Conservation (phyloP, 768 basidiomycete genomes). For the Albatrellus ellisii region DNA sequence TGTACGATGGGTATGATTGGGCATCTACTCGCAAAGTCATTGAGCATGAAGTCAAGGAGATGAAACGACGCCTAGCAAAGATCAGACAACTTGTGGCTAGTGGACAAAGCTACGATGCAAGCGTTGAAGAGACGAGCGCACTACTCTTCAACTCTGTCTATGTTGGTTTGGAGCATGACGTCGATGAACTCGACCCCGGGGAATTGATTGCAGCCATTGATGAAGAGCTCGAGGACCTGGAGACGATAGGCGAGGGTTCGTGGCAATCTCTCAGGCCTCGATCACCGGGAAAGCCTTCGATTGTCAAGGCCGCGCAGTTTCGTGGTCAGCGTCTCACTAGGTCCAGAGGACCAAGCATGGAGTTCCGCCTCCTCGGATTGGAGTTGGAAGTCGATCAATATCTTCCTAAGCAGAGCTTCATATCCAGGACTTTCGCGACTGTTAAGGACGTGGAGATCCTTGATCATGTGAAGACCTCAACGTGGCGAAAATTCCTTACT, state of each 20-base stretch:
- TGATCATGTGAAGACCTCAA: conserved; percentile 96
- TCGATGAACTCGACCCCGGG: conserved; percentile 60
- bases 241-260: conserved; percentile 69
- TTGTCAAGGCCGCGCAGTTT: neutral
- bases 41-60: conserved; percentile 77
- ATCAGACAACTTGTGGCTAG: conserved; percentile 86
- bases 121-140: conserved; percentile 54
- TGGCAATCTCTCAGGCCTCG: conserved; percentile 76
- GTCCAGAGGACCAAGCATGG: conserved; percentile 71
- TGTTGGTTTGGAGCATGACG: conserved; percentile 75
- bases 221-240: conserved; percentile 59
- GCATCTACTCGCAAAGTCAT: conserved; percentile 69
- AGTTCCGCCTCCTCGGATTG: conserved; percentile 60
- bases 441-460: conserved; percentile 76
- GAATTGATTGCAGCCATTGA: conserved; percentile 86
- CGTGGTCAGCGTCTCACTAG: conserved; percentile 47
- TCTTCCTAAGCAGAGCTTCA: conserved; percentile 35
- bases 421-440: conserved; percentile 54
- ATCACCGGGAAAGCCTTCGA: conserved; percentile 15
- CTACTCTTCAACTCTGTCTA: conserved; percentile 91
- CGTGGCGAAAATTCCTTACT: conserved; percentile 96
- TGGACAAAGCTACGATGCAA: conserved; percentile 77
- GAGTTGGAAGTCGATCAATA: conserved; percentile 58
- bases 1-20: conserved; percentile 98
- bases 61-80: conserved; percentile 74